These are phyloP conservation scores for Aspergillus egyptiacus DNA, from an alignment of 495 filamentous ascomycete genomes.

Conservation along the genomic window DNA sequence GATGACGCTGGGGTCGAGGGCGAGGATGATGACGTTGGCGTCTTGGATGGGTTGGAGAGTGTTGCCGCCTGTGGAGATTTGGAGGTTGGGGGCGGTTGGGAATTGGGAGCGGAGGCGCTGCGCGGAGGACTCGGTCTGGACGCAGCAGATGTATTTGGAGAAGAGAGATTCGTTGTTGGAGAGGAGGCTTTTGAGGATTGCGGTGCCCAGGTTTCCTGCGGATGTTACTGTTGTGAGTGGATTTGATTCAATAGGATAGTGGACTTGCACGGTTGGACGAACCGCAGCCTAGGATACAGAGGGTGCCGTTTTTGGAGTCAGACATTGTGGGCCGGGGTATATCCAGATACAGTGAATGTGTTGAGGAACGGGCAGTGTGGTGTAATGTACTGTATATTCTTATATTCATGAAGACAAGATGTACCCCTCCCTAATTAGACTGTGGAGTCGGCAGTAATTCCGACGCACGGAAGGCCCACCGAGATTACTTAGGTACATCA, in stretches of 20 bases:
- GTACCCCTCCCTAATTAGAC: too few species aligned
- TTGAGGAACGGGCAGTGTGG: too few species aligned
- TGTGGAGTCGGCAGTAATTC: too few species aligned
- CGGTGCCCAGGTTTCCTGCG: slow-evolving; percentile 34
- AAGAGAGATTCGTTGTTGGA: slow-evolving; percentile 17
- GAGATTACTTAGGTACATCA: too few species aligned
- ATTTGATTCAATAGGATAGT: too few species aligned
- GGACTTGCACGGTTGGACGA: background rate
- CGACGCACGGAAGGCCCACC: too few species aligned
- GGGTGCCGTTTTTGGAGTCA: too few species aligned
- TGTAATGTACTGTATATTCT: too few species aligned
- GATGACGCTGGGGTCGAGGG: slow-evolving; percentile 29
- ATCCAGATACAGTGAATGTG: too few species aligned
- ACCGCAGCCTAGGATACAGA: slow-evolving; percentile 38
- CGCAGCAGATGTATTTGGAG: slow-evolving; percentile 28
- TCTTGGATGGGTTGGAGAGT: slow-evolving; percentile 16
- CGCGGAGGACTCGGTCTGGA: slow-evolving; percentile 24
- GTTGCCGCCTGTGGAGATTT: slow-evolving; percentile 16
- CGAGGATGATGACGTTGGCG: slow-evolving; percentile 29
- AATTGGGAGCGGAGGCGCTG: slow-evolving; percentile 8
- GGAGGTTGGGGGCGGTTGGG: slow-evolving; percentile 12
- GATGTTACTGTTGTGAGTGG: background rate
- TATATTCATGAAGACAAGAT: too few species aligned
- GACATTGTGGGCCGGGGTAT: too few species aligned
- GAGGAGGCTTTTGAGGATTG: slow-evolving; percentile 32